A percentile compares a stretch with the other conserved stretches of the same genome.
phyloP scores from a whole-genome alignment of 1,284 basidiomycete species.

The Ganoderma leucocontextum region DNA sequence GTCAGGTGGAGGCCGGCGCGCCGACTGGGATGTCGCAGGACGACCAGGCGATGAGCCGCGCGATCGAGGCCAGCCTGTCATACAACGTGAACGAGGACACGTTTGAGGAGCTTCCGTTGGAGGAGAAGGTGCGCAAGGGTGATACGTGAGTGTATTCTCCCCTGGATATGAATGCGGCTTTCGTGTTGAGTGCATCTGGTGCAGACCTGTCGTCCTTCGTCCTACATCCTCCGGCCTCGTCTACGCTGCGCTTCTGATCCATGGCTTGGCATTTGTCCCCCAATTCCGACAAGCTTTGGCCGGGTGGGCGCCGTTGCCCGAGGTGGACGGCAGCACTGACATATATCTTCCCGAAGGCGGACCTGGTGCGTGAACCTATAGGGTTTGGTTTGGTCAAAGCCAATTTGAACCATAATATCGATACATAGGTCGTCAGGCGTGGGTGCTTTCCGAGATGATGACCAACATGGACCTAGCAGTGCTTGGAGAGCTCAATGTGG shows the following conservation, averaged over 20 bases:
- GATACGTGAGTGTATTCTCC: conserved; percentile 54
- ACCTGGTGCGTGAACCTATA: conserved; percentile 43
- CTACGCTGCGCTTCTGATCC: conserved; percentile 69
- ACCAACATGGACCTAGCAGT: conserved; percentile 65
- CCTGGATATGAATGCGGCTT: neutral
- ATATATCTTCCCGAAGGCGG: conserved; percentile 35
- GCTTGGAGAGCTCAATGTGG: conserved; percentile 51
- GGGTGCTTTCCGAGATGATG: conserved; percentile 68
- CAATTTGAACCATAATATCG: neutral
- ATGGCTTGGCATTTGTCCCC: conserved; percentile 71
- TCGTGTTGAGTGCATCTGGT: conserved; percentile 13
- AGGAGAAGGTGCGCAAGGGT: conserved; percentile 62
- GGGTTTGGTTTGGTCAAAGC: conserved; percentile 21
- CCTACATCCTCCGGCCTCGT: conserved; percentile 57
- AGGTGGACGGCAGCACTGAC: conserved; percentile 15
- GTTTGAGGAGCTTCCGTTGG: conserved; percentile 52
- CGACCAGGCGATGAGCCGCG: conserved; percentile 66
- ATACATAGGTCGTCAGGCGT: conserved; percentile 49
- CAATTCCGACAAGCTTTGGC: conserved; percentile 67
- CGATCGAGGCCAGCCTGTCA: conserved; percentile 70
- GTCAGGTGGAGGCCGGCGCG: conserved; percentile 44
- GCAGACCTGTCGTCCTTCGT: conserved; percentile 71
- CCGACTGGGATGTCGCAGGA: conserved; percentile 53
- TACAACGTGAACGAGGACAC: conserved; percentile 42
- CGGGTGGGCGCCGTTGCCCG: conserved; percentile 49